A percentile compares a stretch with the other conserved stretches of the same genome.
These are phyloP conservation scores for Poa pratensis DNA, from an alignment of 176 grass and related monocot species.

Conservation along the genomic window DNA sequence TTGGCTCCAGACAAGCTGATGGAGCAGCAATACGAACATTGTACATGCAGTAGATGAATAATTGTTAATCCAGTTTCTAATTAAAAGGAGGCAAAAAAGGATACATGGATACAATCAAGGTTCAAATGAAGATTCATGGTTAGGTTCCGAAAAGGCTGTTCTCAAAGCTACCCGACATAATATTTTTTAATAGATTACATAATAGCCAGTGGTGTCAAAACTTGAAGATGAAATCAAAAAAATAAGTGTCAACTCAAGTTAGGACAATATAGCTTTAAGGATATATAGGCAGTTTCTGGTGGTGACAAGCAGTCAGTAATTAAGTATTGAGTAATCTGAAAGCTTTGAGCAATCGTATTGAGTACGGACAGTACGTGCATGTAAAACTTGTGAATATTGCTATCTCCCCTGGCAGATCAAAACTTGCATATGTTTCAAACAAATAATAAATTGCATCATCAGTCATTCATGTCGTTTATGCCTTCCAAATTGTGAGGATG, in stretches of 20 bases:
- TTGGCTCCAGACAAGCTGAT: slow-evolving; percentile 8
- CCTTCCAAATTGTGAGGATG: not conserved
- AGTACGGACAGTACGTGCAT: no score
- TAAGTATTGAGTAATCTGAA: not conserved
- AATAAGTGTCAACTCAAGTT: not conserved
- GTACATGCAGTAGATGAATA: not conserved
- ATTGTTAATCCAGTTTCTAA: not conserved
- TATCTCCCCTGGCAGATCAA: not conserved
- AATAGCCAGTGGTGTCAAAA: not conserved
- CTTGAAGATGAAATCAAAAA: not conserved
- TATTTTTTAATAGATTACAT: not conserved
- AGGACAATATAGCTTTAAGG: not conserved
- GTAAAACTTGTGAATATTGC: no score
- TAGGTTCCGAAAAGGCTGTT: not conserved
- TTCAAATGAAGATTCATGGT: not conserved
- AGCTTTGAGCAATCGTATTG: not conserved
- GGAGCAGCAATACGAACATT: not conserved
- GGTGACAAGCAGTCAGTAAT: not conserved
- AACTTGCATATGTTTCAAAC: not conserved
- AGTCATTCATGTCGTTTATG: not conserved
- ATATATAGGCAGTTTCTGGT: not conserved
- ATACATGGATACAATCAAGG: not conserved
- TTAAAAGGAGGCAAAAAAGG: not conserved
- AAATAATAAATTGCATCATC: not conserved
- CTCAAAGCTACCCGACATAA: not conserved